A percentile compares a stretch with the other conserved stretches of the same genome.
These are phyloP conservation scores for Aspergillus hiratsukae DNA, from an alignment of 2,329 filamentous ascomycete species.

Conservation along the genomic window DNA sequence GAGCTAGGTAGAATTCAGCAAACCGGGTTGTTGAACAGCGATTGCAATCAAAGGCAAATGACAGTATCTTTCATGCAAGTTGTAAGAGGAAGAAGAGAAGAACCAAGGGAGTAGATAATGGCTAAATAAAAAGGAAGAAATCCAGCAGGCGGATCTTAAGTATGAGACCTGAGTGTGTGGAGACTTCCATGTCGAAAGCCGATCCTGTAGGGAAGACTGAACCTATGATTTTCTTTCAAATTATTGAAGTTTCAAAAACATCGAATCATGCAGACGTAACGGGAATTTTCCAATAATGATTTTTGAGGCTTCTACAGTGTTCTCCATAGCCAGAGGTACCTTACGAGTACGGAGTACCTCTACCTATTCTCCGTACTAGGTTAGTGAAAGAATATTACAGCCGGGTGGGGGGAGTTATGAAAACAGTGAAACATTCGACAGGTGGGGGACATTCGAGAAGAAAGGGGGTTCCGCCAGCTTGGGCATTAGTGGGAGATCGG, in stretches of 20 bases:
- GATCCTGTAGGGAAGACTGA: not conserved
- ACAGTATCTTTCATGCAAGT: not conserved
- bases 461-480: slow-evolving; percentile 24
- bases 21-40: not conserved
- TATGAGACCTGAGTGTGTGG: slow-evolving; percentile 19
- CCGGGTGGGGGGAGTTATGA: slow-evolving; percentile 15
- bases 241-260: not conserved
- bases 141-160: slow-evolving; percentile 17
- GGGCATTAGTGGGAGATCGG: slow-evolving; percentile 25
- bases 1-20: not conserved
- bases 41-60: not conserved
- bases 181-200: slow-evolving; percentile 1
- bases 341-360: not conserved
- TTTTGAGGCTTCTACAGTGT: not conserved
- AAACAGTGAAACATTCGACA: slow-evolving; percentile 7
- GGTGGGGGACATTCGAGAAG: slow-evolving; percentile 8
- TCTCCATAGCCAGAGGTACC: not conserved
- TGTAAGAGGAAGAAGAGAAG: not conserved
- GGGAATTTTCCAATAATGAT: not conserved
- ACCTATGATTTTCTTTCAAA: not conserved
- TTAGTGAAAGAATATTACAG: not conserved
- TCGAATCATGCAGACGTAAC: not conserved
- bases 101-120: not conserved
- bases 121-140: slow-evolving; percentile 1
- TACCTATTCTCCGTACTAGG: too few species aligned